phyloP scores from a whole-genome alignment of 257 asterid species.

The Schizonepeta tenuifolia region DNA sequence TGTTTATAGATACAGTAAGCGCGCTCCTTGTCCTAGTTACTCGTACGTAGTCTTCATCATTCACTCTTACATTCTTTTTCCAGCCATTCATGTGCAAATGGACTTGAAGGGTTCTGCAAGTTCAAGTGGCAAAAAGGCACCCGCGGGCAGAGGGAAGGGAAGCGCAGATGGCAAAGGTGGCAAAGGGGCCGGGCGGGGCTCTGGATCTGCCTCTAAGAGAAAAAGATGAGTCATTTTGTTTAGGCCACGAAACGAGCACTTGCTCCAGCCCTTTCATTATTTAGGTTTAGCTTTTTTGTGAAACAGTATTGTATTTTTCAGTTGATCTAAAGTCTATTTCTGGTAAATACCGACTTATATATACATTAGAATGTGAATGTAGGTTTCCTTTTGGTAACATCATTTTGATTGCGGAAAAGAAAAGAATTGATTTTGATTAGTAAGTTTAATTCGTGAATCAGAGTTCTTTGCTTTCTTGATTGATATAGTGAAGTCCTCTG shows the following conservation, averaged over 20 bases:
- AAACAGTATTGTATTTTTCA: too few species aligned
- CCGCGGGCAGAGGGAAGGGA: slow-evolving; percentile 68
- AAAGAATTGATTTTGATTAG: too few species aligned
- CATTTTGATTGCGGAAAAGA: too few species aligned
- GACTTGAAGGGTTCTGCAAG: slow-evolving; percentile 78
- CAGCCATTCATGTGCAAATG: slow-evolving; percentile 73
- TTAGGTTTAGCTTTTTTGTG: too few species aligned
- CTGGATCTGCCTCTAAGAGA: slow-evolving; percentile 68
- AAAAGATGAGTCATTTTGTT: slow-evolving; percentile 55
- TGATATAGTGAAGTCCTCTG: too few species aligned
- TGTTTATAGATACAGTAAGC: neutral
- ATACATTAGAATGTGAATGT: neutral
- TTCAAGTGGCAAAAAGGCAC: slow-evolving; percentile 51
- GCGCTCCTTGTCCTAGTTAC: neutral
- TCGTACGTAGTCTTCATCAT: neutral
- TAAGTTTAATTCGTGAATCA: too few species aligned
- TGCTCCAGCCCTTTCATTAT: neutral
- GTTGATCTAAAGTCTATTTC: neutral
- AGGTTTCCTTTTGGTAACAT: neutral
- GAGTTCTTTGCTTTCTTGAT: too few species aligned
- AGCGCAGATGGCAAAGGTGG: slow-evolving; percentile 40
- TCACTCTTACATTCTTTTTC: neutral
- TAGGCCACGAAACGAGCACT: neutral
- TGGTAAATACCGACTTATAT: neutral
- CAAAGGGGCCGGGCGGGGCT: slow-evolving; percentile 55